Evolutionary conservation across 148 eudicot genomes (phyloP).

Genomic region (Heliamphora exappendiculata): DNA sequence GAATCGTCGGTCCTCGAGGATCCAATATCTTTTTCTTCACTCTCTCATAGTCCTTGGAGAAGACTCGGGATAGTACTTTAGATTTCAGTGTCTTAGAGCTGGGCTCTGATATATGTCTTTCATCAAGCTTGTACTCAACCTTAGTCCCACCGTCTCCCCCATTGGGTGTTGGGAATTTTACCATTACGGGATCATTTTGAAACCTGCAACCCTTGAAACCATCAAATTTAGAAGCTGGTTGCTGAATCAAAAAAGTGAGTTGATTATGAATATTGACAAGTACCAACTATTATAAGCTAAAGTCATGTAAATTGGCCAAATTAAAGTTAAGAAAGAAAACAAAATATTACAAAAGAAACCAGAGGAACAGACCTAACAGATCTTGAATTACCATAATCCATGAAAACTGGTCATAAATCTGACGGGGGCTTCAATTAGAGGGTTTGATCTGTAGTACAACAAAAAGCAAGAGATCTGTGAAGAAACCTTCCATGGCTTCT

Average conservation of each 20-base stretch:
- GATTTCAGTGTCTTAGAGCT: slow-evolving; percentile 29
- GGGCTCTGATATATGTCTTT: slow-evolving; percentile 15
- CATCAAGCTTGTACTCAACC: slow-evolving; percentile 32
- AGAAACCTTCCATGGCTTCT: slow-evolving; percentile 16
- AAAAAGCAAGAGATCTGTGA: neutral
- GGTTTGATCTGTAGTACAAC: slow-evolving; percentile 8
- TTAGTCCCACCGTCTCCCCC: slow-evolving; percentile 16
- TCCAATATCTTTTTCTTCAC: slow-evolving; percentile 41
- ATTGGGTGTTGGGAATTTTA: slow-evolving; percentile 7
- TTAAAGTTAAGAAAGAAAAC: neutral
- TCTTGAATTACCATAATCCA: slow-evolving; percentile 51
- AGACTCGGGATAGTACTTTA: slow-evolving; percentile 48
- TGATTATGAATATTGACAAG: neutral
- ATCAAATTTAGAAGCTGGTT: neutral
- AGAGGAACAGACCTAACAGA: slow-evolving; percentile 46
- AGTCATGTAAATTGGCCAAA: neutral
- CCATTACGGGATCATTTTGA: slow-evolving; percentile 34
- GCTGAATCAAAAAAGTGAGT: neutral
- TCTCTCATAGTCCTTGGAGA: slow-evolving; percentile 52
- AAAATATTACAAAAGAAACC: neutral
- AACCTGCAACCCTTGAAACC: slow-evolving; percentile 23
- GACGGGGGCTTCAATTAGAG: neutral
- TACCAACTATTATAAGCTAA: neutral
- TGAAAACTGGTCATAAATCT: slow-evolving; percentile 13
- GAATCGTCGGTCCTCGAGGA: slow-evolving; percentile 41